Evolutionary conservation across 2,329 filamentous ascomycete species (phyloP).

Genomic region (Hypomyces rosellus): DNA sequence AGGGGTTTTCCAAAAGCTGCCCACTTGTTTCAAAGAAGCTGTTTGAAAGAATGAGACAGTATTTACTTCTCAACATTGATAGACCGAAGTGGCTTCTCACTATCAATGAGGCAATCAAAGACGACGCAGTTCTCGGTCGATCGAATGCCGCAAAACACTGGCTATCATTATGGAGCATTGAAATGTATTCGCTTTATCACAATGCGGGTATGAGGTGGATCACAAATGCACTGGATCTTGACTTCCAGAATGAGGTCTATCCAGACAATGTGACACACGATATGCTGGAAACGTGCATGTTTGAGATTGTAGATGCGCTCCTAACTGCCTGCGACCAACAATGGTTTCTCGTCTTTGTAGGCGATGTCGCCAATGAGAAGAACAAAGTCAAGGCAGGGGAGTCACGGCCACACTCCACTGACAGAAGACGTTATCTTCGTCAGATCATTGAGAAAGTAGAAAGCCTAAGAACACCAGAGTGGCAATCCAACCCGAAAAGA

Average conservation of each 20-base stretch:
- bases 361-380: not conserved
- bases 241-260: not conserved
- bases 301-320: not conserved
- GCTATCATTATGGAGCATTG: constrained; percentile 18
- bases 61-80: constrained; percentile 17
- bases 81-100: constrained; percentile 16
- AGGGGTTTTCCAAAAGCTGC: constrained; percentile 17
- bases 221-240: no score
- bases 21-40: not conserved
- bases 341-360: not conserved
- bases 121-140: constrained; percentile 16
- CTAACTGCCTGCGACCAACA: not conserved
- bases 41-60: not conserved
- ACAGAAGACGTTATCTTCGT: not conserved
- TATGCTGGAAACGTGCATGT: not conserved
- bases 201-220: no score
- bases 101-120: constrained; percentile 20
- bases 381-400: not conserved
- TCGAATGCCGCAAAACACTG: constrained; percentile 27
- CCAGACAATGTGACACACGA: not conserved
- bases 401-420: no score
- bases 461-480: constrained; percentile 5
- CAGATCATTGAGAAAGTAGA: constrained; percentile 2
- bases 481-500: constrained; percentile 2
- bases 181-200: no score